These are phyloP conservation scores for Russula sp. DNA, from an alignment of 768 basidiomycete genomes.

Conservation along the genomic window DNA sequence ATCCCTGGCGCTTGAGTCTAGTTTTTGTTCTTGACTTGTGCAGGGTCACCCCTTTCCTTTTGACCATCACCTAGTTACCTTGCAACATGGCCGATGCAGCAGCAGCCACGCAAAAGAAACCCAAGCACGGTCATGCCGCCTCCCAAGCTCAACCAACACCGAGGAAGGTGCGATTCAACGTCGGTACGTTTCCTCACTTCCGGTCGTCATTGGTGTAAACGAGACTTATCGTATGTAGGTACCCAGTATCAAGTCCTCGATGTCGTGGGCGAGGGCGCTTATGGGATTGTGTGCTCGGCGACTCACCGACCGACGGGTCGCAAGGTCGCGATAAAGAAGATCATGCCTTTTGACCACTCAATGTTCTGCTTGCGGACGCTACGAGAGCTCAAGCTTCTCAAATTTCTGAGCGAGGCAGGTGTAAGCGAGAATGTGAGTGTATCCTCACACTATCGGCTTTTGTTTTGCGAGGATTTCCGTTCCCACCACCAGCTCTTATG, in stretches of 20 bases:
- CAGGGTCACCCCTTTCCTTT: constrained; percentile 8
- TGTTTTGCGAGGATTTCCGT: neutral
- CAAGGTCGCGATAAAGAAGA: constrained; percentile 93
- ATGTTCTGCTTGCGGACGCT: constrained; percentile 76
- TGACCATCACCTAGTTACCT: constrained; percentile 14
- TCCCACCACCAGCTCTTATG: neutral
- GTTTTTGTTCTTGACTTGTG: constrained; percentile 12
- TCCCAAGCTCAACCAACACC: constrained; percentile 49
- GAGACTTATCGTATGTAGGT: constrained; percentile 21
- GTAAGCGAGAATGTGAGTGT: constrained; percentile 75
- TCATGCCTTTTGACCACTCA: constrained; percentile 90
- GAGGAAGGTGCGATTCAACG: constrained; percentile 84
- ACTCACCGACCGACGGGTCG: constrained; percentile 68
- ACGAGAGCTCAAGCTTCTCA: constrained; percentile 56
- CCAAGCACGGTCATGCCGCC: constrained; percentile 42
- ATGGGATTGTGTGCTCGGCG: constrained; percentile 88
- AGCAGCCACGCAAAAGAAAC: constrained; percentile 26
- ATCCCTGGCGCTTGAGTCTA: neutral
- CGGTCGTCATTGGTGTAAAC: neutral
- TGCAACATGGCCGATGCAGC: constrained; percentile 21
- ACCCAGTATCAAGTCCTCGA: constrained; percentile 64
- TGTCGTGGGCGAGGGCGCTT: constrained; percentile 91
- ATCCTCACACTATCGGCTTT: neutral
- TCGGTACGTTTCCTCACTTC: constrained; percentile 39
- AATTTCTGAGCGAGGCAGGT: constrained; percentile 79